Conservation (phyloP, 2,329 filamentous ascomycete genomes). For the Fusarium devonianum region DNA sequence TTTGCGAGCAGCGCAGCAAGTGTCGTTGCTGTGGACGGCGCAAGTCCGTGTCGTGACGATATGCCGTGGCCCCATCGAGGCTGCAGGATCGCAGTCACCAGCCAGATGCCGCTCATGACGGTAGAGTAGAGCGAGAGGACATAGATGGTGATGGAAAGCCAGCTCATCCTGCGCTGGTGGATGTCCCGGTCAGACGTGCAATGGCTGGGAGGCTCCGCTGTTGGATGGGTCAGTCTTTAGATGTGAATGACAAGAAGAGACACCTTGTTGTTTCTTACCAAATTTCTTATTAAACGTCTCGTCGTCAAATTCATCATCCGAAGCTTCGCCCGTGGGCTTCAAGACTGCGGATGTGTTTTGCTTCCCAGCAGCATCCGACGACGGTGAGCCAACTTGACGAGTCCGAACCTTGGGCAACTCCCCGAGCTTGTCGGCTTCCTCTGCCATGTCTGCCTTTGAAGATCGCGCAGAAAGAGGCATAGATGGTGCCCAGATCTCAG, state of each 20-base stretch:
- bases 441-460: neutral
- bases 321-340: constrained; percentile 19
- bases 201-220: constrained; percentile 43
- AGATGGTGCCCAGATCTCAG: constrained; percentile 34
- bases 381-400: constrained; percentile 1
- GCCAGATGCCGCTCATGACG: constrained; percentile 69
- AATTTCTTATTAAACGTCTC: constrained; percentile 45
- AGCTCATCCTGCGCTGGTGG: constrained; percentile 47
- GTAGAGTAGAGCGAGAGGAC: constrained; percentile 68
- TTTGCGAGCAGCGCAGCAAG: constrained; percentile 76
- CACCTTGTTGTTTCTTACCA: constrained; percentile 29
- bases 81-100: constrained; percentile 66
- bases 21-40: constrained; percentile 69
- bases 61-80: constrained; percentile 69
- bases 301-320: constrained; percentile 41
- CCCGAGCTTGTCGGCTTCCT: constrained; percentile 3
- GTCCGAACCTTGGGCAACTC: constrained; percentile 11
- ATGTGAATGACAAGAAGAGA: neutral
- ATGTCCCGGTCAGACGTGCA: constrained; percentile 47
- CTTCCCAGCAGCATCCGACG: constrained; percentile 2
- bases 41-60: constrained; percentile 59
- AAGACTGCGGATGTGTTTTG: constrained; percentile 16
- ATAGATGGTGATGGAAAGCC: constrained; percentile 58
- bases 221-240: constrained; percentile 10
- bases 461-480: constrained; percentile 25